These are phyloP conservation scores for Malus hybrid DNA, from an alignment of 331 rosid species.

Conservation along the genomic window DNA sequence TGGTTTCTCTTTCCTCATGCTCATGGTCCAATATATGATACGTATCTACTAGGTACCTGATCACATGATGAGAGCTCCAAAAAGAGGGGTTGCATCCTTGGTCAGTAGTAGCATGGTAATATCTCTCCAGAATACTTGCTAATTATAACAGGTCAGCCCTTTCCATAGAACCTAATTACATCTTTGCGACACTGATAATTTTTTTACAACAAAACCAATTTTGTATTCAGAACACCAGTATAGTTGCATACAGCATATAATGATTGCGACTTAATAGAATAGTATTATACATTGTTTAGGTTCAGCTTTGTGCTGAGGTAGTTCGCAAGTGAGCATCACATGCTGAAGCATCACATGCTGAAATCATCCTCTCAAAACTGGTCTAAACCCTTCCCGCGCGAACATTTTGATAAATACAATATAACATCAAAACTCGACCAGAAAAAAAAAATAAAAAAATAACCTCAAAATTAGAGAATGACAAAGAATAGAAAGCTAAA, in stretches of 20 bases:
- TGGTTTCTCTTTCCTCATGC: slow-evolving; percentile 9
- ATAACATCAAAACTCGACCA: slow-evolving; percentile 1
- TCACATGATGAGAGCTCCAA: neutral
- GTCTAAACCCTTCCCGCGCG: slow-evolving; percentile 18
- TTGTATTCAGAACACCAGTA: neutral
- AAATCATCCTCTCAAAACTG: slow-evolving; percentile 32
- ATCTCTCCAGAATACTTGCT: neutral
- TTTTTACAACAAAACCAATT: no score
- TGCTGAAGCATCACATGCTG: slow-evolving; percentile 45
- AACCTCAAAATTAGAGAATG: slow-evolving; percentile 11
- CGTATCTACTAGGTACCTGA: no score
- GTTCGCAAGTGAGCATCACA: slow-evolving; percentile 50
- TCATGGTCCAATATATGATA: neutral
- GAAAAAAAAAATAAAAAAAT: no score
- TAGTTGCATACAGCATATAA: slow-evolving; percentile 20
- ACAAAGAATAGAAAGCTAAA: slow-evolving; percentile 6
- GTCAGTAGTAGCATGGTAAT: neutral
- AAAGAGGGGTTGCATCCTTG: neutral
- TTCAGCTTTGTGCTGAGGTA: slow-evolving; percentile 34
- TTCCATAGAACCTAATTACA: neutral
- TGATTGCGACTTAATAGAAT: slow-evolving; percentile 15
- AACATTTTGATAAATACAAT: slow-evolving; percentile 13
- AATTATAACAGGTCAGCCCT: neutral
- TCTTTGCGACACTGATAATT: neutral
- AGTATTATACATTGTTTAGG: slow-evolving; percentile 20